Percentiles rank a stretch among this genome's conserved stretches.
Evolutionary conservation across 257 asterid genomes (phyloP).

Genomic region (Ehretia macrophylla): DNA sequence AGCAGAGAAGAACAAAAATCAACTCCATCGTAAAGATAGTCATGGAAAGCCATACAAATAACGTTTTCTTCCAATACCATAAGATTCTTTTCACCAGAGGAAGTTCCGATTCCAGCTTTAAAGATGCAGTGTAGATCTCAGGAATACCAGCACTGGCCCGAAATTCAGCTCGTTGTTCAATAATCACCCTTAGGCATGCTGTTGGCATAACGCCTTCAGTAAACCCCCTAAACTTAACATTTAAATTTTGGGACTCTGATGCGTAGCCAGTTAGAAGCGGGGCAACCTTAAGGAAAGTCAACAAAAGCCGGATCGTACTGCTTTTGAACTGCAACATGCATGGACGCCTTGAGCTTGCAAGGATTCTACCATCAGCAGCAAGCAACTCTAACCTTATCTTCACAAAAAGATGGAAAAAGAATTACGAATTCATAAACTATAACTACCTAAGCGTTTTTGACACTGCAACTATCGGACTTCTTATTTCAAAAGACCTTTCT

Average conservation of each 20-base stretch:
- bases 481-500: neutral
- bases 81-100: slow-evolving; percentile 53
- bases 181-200: slow-evolving; percentile 54
- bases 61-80: slow-evolving; percentile 78
- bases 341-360: slow-evolving; percentile 59
- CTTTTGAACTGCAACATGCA: slow-evolving; percentile 74
- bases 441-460: neutral
- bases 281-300: slow-evolving; percentile 62
- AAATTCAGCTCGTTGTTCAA: slow-evolving; percentile 80
- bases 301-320: slow-evolving; percentile 58
- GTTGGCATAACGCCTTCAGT: slow-evolving; percentile 62
- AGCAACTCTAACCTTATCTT: slow-evolving; percentile 82
- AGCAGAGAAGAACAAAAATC: slow-evolving; percentile 58
- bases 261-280: slow-evolving; percentile 70
- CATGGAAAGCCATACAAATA: slow-evolving; percentile 83
- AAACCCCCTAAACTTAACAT: slow-evolving; percentile 47
- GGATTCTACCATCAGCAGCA: slow-evolving; percentile 46
- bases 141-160: slow-evolving; percentile 71
- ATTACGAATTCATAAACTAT: neutral
- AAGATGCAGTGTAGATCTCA: slow-evolving; percentile 63
- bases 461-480: neutral
- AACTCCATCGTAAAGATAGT: slow-evolving; percentile 51
- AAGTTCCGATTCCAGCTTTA: slow-evolving; percentile 64
- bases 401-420: neutral
- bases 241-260: slow-evolving; percentile 68